phyloP scores from a whole-genome alignment of 257 asterid species.

The Paraleonurus japonicus region DNA sequence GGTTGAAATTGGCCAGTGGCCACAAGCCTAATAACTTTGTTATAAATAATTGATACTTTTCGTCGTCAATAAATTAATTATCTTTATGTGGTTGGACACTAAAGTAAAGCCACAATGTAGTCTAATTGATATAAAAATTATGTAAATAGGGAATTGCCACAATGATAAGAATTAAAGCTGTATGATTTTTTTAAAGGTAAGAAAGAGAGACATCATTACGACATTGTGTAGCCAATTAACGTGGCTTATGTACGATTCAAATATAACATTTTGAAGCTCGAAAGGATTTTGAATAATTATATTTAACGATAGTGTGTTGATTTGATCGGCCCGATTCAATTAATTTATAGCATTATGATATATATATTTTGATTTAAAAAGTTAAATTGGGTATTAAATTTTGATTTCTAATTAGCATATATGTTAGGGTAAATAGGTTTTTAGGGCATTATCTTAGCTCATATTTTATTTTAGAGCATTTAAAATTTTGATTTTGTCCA shows the following conservation, averaged over 20 bases:
- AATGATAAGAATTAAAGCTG: not conserved
- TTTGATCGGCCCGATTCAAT: too few species aligned
- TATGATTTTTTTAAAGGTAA: not conserved
- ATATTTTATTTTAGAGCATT: not conserved
- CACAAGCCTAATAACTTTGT: not conserved
- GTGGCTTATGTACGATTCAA: not conserved
- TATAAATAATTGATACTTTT: not conserved
- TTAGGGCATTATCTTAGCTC: not conserved
- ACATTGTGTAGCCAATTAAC: slow-evolving; percentile 32
- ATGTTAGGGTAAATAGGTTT: too few species aligned
- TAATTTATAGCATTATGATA: too few species aligned
- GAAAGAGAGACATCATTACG: slow-evolving; percentile 18
- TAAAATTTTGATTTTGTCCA: not conserved
- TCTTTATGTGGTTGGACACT: not conserved
- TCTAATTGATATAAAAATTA: not conserved
- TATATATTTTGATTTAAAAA: too few species aligned
- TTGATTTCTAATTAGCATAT: not conserved
- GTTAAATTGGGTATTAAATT: not conserved
- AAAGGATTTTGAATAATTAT: not conserved
- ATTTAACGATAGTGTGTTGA: not conserved
- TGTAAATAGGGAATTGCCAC: not conserved
- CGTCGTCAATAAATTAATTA: not conserved
- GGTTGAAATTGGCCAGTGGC: not conserved
- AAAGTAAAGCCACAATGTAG: not conserved
- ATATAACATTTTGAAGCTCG: not conserved